phyloP scores from a whole-genome alignment of 495 filamentous ascomycete species.

The Lentithecium fluviatile region DNA sequence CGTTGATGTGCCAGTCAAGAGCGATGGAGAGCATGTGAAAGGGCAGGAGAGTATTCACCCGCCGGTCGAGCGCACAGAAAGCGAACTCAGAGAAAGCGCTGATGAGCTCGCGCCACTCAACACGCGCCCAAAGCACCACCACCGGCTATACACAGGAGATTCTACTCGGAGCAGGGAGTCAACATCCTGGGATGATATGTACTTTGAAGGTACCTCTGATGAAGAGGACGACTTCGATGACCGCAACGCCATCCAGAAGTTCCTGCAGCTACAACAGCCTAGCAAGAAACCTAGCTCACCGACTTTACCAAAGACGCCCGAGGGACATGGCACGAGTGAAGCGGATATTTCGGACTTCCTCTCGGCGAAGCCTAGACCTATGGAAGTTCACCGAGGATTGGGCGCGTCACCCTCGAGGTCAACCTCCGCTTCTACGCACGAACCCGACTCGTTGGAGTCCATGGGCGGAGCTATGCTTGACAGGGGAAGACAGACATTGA shows the following conservation, averaged over 20 bases:
- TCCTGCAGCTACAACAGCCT: constrained; percentile 24
- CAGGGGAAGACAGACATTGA: constrained; percentile 3
- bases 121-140: neutral
- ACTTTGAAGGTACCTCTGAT: constrained; percentile 40
- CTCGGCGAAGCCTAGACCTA: constrained; percentile 24
- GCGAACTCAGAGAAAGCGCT: constrained; percentile 42
- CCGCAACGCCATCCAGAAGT: constrained; percentile 35
- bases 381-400: constrained; percentile 35
- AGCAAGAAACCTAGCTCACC: constrained; percentile 11
- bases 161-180: constrained; percentile 32
- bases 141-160: neutral
- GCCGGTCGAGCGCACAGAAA: constrained; percentile 59
- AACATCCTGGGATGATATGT: constrained; percentile 41
- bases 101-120: constrained; percentile 40
- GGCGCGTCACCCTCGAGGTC: constrained; percentile 11
- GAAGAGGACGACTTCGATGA: constrained; percentile 38
- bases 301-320: constrained; percentile 2
- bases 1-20: constrained; percentile 39
- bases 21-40: constrained; percentile 56
- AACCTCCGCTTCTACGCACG: neutral
- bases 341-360: constrained; percentile 40
- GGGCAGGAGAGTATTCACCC: constrained; percentile 64
- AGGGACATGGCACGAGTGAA: constrained; percentile 26
- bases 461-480: constrained; percentile 3
- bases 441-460: constrained; percentile 29